A percentile compares a stretch with the other conserved stretches of the same genome.
Conservation (phyloP, 106 monocot genomes). For the Platanthera zijinensis region DNA sequence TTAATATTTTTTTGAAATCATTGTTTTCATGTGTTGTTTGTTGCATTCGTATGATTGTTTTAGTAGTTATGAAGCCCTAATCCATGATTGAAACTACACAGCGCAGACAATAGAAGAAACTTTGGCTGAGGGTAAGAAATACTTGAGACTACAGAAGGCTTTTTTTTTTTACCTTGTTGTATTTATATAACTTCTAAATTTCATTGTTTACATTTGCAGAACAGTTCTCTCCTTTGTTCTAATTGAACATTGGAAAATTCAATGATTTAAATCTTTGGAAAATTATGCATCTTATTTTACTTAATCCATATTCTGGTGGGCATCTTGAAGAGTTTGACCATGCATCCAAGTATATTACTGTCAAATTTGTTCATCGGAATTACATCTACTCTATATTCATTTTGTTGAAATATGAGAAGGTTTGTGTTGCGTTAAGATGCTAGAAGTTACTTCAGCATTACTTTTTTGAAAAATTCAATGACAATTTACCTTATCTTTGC, state of each 20-base stretch:
- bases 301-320: slow-evolving; percentile 62
- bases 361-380: slow-evolving; percentile 42
- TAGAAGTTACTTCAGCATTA: background rate
- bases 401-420: slow-evolving; percentile 93
- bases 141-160: too few species aligned
- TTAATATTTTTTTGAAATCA: too few species aligned
- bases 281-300: slow-evolving; percentile 60
- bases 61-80: too few species aligned
- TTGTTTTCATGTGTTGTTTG: too few species aligned
- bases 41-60: too few species aligned
- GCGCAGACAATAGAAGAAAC: too few species aligned
- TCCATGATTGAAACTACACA: too few species aligned
- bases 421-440: slow-evolving; percentile 21
- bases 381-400: slow-evolving; percentile 65
- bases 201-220: background rate
- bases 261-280: slow-evolving; percentile 10
- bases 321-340: slow-evolving; percentile 43
- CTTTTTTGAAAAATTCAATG: slow-evolving; percentile 1
- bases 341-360: slow-evolving; percentile 50
- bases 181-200: background rate
- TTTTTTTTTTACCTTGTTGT: background rate
- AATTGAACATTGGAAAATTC: background rate
- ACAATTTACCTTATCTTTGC: slow-evolving; percentile 23
- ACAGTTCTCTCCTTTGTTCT: background rate
- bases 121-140: too few species aligned